Percentiles rank a stretch among this genome's conserved stretches.
Evolutionary conservation across 2,329 filamentous ascomycete species (phyloP).

Genomic region (Penicillium sumatraense): DNA sequence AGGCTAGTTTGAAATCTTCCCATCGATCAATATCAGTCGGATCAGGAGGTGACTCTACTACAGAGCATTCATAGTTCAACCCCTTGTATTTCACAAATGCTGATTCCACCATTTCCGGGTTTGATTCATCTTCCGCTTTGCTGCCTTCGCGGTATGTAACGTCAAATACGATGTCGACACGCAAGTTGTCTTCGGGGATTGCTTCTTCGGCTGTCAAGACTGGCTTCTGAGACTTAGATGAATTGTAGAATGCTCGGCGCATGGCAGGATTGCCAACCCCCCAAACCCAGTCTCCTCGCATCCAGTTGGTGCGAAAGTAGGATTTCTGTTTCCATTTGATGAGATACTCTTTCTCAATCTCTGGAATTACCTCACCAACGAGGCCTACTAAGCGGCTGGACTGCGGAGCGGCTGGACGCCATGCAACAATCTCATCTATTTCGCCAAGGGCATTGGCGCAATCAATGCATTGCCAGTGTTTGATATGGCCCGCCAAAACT

Average conservation of each 20-base stretch:
- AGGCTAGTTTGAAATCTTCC: conserved; percentile 79
- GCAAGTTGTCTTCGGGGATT: conserved; percentile 82
- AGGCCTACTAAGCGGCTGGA: conserved; percentile 50
- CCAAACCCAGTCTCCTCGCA: conserved; percentile 86
- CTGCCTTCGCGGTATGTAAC: conserved; percentile 68
- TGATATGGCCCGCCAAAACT: conserved; percentile 70
- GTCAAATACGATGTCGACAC: conserved; percentile 86
- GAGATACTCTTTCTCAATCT: conserved; percentile 88
- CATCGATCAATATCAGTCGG: conserved; percentile 67
- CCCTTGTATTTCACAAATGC: conserved; percentile 92
- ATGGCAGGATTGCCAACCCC: conserved; percentile 67
- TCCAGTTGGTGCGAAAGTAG: conserved; percentile 83
- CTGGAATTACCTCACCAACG: conserved; percentile 60
- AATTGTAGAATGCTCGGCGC: conserved; percentile 77
- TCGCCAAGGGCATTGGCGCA: conserved; percentile 70
- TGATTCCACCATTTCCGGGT: conserved; percentile 72
- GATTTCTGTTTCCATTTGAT: conserved; percentile 84
- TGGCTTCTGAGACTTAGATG: conserved; percentile 64
- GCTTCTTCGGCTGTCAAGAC: conserved; percentile 76
- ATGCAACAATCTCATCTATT: conserved; percentile 80
- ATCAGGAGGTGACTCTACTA: conserved; percentile 83
- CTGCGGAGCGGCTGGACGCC: conserved; percentile 72
- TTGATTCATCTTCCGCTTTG: conserved; percentile 65
- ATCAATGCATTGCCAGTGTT: conserved; percentile 78
- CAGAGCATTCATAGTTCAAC: conserved; percentile 83